Conservation (phyloP, 176 grass and related monocot species). For the Elaeis guineensis region DNA sequence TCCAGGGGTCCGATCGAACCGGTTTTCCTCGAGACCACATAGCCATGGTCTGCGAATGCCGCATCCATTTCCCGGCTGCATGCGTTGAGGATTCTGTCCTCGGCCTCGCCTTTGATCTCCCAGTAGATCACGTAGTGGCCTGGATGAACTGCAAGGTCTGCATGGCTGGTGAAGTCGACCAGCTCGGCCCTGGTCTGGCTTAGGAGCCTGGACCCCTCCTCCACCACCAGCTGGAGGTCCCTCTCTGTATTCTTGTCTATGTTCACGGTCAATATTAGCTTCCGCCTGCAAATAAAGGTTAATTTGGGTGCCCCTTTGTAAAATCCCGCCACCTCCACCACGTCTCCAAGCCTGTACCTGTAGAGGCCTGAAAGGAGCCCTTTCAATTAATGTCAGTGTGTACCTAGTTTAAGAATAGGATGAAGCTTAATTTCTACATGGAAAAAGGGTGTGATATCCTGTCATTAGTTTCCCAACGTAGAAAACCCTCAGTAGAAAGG, state of each 20-base stretch:
- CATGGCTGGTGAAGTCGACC: conserved; percentile 79
- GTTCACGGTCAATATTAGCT: conserved; percentile 61
- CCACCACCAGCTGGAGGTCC: conserved; percentile 57
- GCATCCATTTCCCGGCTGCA: conserved; percentile 72
- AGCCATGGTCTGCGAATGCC: conserved; percentile 43
- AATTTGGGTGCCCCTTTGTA: conserved; percentile 51
- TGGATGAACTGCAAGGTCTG: conserved; percentile 21
- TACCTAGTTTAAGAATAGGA: too few relatives aligned
- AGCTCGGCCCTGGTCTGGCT: conserved; percentile 36
- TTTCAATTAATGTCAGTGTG: too few relatives aligned
- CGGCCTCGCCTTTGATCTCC: conserved; percentile 33
- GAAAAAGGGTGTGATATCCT: too few relatives aligned
- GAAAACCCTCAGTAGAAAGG: too few relatives aligned
- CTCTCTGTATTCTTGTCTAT: conserved; percentile 68
- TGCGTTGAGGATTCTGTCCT: conserved; percentile 29
- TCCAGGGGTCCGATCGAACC: conserved; percentile 53
- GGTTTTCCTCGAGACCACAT: conserved; percentile 45
- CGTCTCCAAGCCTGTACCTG: conserved; percentile 62
- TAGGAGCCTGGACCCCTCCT: conserved; percentile 30
- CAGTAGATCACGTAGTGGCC: conserved; percentile 83
- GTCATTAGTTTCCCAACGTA: too few relatives aligned
- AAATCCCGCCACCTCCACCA: conserved; percentile 65
- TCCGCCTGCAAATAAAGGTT: conserved; percentile 50
- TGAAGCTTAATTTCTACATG: too few relatives aligned
- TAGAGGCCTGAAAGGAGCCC: conserved; percentile 31